Base-by-base conservation (phyloP, 495 filamentous ascomycete genomes). In the Xylaria scruposa region DNA sequence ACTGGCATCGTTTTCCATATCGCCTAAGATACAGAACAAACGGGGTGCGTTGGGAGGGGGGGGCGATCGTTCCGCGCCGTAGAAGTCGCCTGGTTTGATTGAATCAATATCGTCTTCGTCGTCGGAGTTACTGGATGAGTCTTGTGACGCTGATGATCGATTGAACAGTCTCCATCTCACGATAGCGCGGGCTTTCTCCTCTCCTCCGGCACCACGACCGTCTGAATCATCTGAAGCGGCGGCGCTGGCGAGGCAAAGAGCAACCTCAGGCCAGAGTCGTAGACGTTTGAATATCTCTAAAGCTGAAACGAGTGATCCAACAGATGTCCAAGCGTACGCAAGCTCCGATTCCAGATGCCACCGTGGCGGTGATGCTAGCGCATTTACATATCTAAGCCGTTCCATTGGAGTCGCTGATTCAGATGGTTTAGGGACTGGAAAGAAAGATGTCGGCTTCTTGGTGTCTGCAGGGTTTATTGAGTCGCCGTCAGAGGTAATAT, bases 341-440 rank as follows among this genome's bases (percentile, higher is more conserved):
- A 99, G 87, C 78, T 98, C 97, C 0, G 94, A 90, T 79, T 99
- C 96, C 6, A 99, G 88, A 73, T 94, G 91, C 96, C 96, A 99
- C 5, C 95, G 84, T 0, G 94, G 93, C 4, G 95, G 93, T 29
- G 94, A 93, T 60, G 87, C 89, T 19, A 99, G 82, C 10, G 91
- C 87, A 83, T 94, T 93, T 60, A 97, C 89, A 79, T 97, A 97
- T 54, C 87, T 86, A 4, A 98, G 83, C 47, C 96, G 88, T 67
- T 97, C 92, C 26, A 85, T 80, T 1, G 91, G 88, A 0, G 94
- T 87, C 17, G 95, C 97, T 0, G 92, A 91, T 73, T 98, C 94
- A 7, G 88, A 85, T 12, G 90, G 81, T 78, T 92, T 92, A 0
- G 93, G 85, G 51, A 88, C 85, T 2, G 96, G 94, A 31, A 99